Evolutionary conservation across 768 basidiomycete genomes (phyloP).

Genomic region (Leccinum aurantiacum): DNA sequence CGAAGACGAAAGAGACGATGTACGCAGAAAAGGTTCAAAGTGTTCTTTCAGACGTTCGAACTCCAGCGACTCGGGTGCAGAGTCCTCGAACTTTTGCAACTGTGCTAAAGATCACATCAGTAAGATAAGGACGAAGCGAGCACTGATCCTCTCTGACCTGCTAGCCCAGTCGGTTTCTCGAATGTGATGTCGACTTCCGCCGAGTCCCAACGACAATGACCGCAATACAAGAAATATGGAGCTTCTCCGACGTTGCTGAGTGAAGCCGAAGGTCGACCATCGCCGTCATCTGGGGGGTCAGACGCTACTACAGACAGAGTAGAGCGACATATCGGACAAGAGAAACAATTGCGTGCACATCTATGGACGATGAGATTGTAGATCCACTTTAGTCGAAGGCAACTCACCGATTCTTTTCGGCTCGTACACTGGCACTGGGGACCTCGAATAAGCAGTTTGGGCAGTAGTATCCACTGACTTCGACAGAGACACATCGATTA

Average conservation of each 20-base stretch:
- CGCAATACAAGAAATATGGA: constrained; percentile 90
- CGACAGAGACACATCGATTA: constrained; percentile 86
- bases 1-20: constrained; percentile 73
- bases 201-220: constrained; percentile 94
- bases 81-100: constrained; percentile 86
- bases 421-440: constrained; percentile 95
- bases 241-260: constrained; percentile 72
- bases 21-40: constrained; percentile 92
- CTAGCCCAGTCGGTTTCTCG: constrained; percentile 95
- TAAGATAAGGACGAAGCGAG: background rate
- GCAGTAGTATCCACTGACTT: constrained; percentile 97
- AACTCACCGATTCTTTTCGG: constrained; percentile 88
- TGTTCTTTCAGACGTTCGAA: constrained; percentile 96
- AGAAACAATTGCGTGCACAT: constrained; percentile 97
- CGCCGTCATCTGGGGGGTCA: constrained; percentile 66
- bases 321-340: constrained; percentile 91
- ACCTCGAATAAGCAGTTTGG: constrained; percentile 99
- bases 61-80: constrained; percentile 79
- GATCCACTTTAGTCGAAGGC: constrained; percentile 10
- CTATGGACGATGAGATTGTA: constrained; percentile 40
- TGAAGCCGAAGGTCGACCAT: constrained; percentile 52
- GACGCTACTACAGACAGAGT: constrained; percentile 90
- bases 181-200: constrained; percentile 88
- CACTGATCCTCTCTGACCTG: constrained; percentile 55
- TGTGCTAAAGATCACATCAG: constrained; percentile 56